Base-by-base conservation (phyloP, 1,284 basidiomycete species). In the Malassezia globosa region DNA sequence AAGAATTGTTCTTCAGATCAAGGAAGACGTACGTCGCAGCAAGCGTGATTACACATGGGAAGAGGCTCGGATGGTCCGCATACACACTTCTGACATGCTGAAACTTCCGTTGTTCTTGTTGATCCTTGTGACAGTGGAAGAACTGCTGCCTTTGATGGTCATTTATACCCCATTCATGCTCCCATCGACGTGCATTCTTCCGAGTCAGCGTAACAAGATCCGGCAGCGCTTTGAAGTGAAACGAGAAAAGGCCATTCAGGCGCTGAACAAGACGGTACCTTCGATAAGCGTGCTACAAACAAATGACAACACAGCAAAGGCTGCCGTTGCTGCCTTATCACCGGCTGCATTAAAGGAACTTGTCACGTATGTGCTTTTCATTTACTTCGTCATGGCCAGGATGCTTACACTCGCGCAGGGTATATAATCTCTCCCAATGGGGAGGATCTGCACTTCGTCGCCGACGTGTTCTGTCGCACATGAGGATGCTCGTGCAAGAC, bases 131-230 rank as follows among this genome's bases (percentile, higher is more conserved):
- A 73, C 87, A 18, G 73, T 85, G 3, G 86, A 89, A 69, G 86
- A 89, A 71, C 72, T 85, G 37, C 79, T 89, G 51, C 86, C 86
- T 8, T 76, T 89, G 51, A 79, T 87, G 52, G 85, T 85, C 24
- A 79, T 89, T 56, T 89, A 85, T 67, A 82, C 80, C n/a, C 86
- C 86, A 1, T 80, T 79, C 63, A 78, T 87, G 73, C 79, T 89
- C 25, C 86, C 86, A 1, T 87, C 85, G 3, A 88, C 86, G 2
- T 87, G 85, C 64, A 77, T 88, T 49, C 77, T 89, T n/a, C 84
- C 86, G 0, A 82, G 82, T 22, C 86, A 89, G 73, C 78, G 78
- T 34, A 78, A 43, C 14, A 67, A 64, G 55, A 69, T 69, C 18
- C 56, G 63, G 14, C 54, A 61, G 45, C 55, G 54, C 3, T 58